Evolutionary conservation across 2,329 filamentous ascomycete species (phyloP), one percentile per base, ranked within the genome.

Genomic region (Epichloe gansuensis): DNA sequence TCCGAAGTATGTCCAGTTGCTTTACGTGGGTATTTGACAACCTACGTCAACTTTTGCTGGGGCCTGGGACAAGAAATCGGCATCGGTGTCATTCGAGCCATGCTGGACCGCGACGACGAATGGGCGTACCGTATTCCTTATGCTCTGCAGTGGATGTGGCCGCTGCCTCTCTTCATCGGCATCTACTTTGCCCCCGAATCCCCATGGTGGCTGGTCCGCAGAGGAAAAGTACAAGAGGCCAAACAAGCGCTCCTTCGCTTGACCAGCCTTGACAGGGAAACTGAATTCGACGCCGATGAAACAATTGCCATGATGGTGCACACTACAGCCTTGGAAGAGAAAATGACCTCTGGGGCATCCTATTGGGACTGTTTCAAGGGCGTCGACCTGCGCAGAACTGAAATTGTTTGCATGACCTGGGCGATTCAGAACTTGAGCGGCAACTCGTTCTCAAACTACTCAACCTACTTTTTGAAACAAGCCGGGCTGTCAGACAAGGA

Each of bases 221-320:
- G 76, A 60, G 81, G 80, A 36, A 74, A 74, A 38, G 68, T 80
- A 40, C 77, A 81, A 8, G 81, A 86, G 15, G 85, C 85, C 34
- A 86, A 86, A 68, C 69, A 71, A 46, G 71, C 83, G 1, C 74
- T 88, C 21, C 70, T 84, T 47, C 80, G 84, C 3, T 71, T 88
- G 21, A 87, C 84, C 5, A 83, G 76, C 59, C 59, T 74, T 13
- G 71, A 81, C 56, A 72, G 73, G 51, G 82, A 88, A 54, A 83
- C 80, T 1, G 77, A 84, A 54, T 90, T 93, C 59, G 80, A 94
- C 61, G 79, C 85, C 11, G 85, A 94, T 56, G 87, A 93, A 68
- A 93, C 87, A 0, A 75, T 95, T 48, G 83, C 87, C 60, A 94
- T 95, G 87, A 95, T 95, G 86, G 81, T 89, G 1, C 87, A 94